Conservation (phyloP, 306 rosid genomes). For the Ormosia emarginata region DNA sequence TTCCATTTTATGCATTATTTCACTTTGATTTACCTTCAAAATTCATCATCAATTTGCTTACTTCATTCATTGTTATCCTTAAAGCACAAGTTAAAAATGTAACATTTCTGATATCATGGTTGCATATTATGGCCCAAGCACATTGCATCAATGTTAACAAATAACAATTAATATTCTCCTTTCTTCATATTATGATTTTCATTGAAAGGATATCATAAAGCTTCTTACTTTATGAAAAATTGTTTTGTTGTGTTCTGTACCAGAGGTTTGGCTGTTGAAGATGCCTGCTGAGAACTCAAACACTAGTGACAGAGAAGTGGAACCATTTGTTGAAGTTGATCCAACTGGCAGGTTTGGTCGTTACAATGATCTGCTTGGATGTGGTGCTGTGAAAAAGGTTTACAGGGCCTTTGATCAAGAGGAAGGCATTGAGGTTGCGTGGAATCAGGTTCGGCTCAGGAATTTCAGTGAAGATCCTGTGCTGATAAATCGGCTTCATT, state of each 20-base stretch:
- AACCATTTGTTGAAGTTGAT: conserved; percentile 78
- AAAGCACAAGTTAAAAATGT: no score
- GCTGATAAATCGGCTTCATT: conserved; percentile 57
- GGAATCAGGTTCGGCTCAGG: conserved; percentile 83
- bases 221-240: not conserved
- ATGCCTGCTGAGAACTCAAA: conserved; percentile 64
- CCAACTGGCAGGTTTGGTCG: conserved; percentile 85
- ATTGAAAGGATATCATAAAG: not conserved
- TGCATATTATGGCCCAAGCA: no score
- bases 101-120: no score
- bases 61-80: no score
- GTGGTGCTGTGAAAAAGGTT: conserved; percentile 86
- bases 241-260: not conserved
- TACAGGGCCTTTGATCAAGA: conserved; percentile 86
- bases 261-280: conserved; percentile 30
- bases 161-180: not conserved
- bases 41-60: not conserved
- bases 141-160: not conserved
- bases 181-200: not conserved
- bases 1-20: not conserved
- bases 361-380: conserved; percentile 67
- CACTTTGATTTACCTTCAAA: not conserved
- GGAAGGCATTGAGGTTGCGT: conserved; percentile 93
- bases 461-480: conserved; percentile 61
- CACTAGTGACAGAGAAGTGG: conserved; percentile 42